Base-by-base conservation (phyloP, 306 rosid genomes). In the Rosa multiflora region DNA sequence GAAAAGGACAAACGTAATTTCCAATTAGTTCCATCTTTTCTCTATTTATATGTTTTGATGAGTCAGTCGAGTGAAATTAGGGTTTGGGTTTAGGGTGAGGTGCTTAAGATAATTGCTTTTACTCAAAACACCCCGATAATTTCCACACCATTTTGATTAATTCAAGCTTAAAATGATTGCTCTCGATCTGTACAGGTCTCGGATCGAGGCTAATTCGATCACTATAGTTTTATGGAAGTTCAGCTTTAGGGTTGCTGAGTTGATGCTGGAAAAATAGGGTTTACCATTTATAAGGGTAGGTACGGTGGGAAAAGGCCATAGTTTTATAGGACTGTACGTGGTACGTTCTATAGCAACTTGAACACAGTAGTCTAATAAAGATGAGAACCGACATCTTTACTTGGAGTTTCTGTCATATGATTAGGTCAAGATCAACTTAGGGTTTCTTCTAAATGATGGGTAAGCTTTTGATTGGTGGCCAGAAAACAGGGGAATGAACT, bases 1-100 rank as follows among this genome's bases (percentile, higher is more conserved):
- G 70, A 35, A 64, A 32, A 56, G 44, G 61, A 84, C 83, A 67
- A 80, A 21, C 53, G 70, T 66, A 55, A 46, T 49, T 79, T 49
- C 32, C 15, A 72, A 51, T 72, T 67, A 15, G 72, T 17, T 40
- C 48, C 14, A 0, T 67, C 26, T 40, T 67, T 67, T 39, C 47
- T 67, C 8, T 21, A 10, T 1, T 2, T 21, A 2, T 3, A 58
- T 58, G 29, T 40, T 35, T 35, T 64, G 14, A 12, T 5, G 17
- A 35, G 70, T 15, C 21, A 18, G 7, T 10, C 47, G 18, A 64
- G 3, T 67, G 43, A 67, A 17, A 40, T 67, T 67, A 67, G 72
- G 70, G 70, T 64, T 35, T 64, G 3, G 11, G 70, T 35, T 32
- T 35, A 32, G 70, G 44, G 10, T 2, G 15, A 63, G 10, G 8